Conservation (phyloP, 306 rosid species). For the Styphnolobium japonicum region DNA sequence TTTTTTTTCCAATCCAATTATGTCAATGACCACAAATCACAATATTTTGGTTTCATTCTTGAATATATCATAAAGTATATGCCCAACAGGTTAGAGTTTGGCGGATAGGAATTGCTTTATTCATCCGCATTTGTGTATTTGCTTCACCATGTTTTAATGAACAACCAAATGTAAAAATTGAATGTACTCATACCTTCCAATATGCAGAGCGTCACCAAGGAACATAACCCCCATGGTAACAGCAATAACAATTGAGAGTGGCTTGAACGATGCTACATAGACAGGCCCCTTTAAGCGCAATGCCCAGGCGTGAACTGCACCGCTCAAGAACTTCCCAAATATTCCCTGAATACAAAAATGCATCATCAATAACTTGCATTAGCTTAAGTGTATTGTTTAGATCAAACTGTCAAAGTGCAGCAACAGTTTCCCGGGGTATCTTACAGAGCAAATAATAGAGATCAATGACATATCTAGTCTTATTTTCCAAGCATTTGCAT, state of each 20-base stretch:
- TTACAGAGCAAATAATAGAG: constrained; percentile 82
- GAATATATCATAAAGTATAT: neutral
- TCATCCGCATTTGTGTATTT: neutral
- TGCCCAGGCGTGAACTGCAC: constrained; percentile 71
- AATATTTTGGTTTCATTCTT: neutral
- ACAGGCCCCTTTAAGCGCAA: constrained; percentile 81
- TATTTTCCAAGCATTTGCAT: constrained; percentile 75
- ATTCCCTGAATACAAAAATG: constrained; percentile 47
- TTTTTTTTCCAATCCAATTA: neutral
- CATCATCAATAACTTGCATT: neutral
- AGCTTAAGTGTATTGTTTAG: neutral
- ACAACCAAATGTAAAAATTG: neutral
- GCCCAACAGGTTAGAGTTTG: neutral
- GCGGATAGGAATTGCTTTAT: neutral
- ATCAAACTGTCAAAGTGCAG: no score
- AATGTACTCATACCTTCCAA: constrained; percentile 60
- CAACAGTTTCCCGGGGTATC: constrained; percentile 15
- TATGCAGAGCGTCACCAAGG: constrained; percentile 67
- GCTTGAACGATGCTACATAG: constrained; percentile 88
- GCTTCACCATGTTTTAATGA: neutral
- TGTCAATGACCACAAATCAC: neutral
- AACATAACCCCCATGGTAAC: constrained; percentile 69
- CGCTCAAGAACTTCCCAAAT: constrained; percentile 70
- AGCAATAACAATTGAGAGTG: constrained; percentile 81
- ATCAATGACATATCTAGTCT: constrained; percentile 47